phyloP scores from a whole-genome alignment of 345 rosid species.

The Dipteronia dyeriana region DNA sequence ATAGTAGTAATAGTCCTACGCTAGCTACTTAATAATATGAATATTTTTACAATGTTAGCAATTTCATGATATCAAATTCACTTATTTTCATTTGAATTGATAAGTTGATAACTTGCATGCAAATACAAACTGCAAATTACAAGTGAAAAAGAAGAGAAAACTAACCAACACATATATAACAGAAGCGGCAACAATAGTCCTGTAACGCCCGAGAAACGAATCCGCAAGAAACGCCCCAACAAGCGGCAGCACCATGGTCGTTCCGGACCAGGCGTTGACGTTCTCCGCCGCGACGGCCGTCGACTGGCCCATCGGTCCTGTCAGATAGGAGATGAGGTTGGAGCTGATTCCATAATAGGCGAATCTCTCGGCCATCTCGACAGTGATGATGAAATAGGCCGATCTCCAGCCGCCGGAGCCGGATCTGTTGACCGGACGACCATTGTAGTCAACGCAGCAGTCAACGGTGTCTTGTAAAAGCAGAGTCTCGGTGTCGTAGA shows the following conservation, averaged over 20 bases:
- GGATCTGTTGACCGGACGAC: slow-evolving; percentile 27
- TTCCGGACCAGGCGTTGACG: slow-evolving; percentile 61
- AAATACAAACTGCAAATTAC: not conserved
- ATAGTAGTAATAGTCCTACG: too few species aligned
- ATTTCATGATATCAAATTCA: too few species aligned
- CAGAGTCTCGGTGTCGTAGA: slow-evolving; percentile 14
- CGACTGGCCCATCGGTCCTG: slow-evolving; percentile 65
- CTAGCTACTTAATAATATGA: too few species aligned
- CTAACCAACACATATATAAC: slow-evolving; percentile 51
- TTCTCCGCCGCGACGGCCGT: slow-evolving; percentile 61
- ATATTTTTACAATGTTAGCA: too few species aligned
- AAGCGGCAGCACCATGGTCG: slow-evolving; percentile 51
- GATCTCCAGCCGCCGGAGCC: slow-evolving; percentile 51
- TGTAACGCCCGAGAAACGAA: slow-evolving; percentile 61
- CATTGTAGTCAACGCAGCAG: slow-evolving; percentile 32
- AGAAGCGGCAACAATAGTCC: slow-evolving; percentile 55
- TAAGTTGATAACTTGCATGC: too few species aligned
- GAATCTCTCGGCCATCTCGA: slow-evolving; percentile 52
- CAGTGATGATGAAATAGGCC: slow-evolving; percentile 47
- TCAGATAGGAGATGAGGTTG: slow-evolving; percentile 63
- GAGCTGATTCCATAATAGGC: slow-evolving; percentile 49
- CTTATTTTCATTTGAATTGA: too few species aligned
- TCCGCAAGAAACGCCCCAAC: slow-evolving; percentile 73
- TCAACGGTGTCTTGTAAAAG: slow-evolving; percentile 26
- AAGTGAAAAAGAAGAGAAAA: not conserved